Evolutionary conservation across 2,329 filamentous ascomycete genomes (phyloP).

Genomic region (Phaeosphaeria sp.): DNA sequence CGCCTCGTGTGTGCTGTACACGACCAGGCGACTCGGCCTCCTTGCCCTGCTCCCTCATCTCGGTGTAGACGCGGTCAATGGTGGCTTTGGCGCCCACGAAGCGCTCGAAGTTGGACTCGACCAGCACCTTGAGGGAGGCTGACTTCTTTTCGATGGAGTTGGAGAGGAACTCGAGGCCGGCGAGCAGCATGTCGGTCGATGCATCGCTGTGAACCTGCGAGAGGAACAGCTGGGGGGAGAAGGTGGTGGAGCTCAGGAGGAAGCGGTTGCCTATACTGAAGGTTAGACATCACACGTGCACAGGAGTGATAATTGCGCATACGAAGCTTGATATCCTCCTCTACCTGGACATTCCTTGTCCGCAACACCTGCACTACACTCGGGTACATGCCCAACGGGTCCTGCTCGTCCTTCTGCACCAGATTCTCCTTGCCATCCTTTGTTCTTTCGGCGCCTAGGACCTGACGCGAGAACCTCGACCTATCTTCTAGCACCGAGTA

Average conservation of each 20-base stretch:
- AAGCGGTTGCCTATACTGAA: constrained; percentile 78
- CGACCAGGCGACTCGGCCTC: constrained; percentile 43
- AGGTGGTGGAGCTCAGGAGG: constrained; percentile 92
- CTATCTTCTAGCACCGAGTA: constrained; percentile 84
- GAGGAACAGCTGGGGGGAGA: constrained; percentile 89
- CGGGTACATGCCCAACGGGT: constrained; percentile 85
- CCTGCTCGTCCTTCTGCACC: constrained; percentile 89
- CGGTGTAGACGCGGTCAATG: constrained; percentile 97
- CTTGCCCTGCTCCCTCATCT: constrained; percentile 81
- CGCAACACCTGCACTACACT: constrained; percentile 85
- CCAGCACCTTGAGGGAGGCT: constrained; percentile 91
- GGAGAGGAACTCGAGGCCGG: constrained; percentile 84
- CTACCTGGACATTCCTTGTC: constrained; percentile 76
- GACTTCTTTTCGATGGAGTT: constrained; percentile 97
- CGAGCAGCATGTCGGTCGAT: constrained; percentile 79
- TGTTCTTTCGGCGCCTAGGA: constrained; percentile 72
- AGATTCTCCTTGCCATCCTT: constrained; percentile 74
- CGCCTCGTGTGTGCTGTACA: constrained; percentile 67
- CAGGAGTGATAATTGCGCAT: constrained; percentile 34
- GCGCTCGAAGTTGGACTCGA: constrained; percentile 97
- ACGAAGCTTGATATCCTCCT: constrained; percentile 82
- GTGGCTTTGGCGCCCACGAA: constrained; percentile 97
- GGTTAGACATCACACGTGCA: constrained; percentile 3
- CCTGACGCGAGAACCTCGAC: constrained; percentile 71
- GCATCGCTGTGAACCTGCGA: constrained; percentile 89